Percentiles rank a stretch among this genome's conserved stretches.
Evolutionary conservation across 257 asterid genomes (phyloP).

Genomic region (Henckelia pumila): DNA sequence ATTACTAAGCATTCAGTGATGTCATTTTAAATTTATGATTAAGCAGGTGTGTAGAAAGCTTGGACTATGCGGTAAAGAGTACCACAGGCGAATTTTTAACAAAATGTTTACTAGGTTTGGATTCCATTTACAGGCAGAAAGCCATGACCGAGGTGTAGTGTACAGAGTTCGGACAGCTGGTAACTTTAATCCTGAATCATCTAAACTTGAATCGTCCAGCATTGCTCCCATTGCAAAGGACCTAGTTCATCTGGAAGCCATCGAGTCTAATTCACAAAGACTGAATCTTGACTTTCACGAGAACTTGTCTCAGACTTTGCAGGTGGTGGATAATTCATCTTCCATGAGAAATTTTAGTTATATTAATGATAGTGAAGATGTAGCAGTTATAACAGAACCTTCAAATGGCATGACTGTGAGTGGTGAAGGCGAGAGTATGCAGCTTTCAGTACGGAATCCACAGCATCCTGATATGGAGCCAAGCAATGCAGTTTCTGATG

Average conservation of each 20-base stretch:
- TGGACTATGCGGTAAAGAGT: slow-evolving; percentile 68
- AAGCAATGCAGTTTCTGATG: slow-evolving; percentile 32
- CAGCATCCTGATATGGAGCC: slow-evolving; percentile 37
- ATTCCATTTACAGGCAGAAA: slow-evolving; percentile 62
- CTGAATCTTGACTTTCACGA: slow-evolving; percentile 29
- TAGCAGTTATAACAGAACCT: slow-evolving; percentile 37
- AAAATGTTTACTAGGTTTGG: slow-evolving; percentile 61
- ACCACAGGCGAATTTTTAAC: slow-evolving; percentile 56
- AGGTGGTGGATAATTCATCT: slow-evolving; percentile 39
- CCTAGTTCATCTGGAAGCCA: slow-evolving; percentile 26
- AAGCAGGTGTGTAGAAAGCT: slow-evolving; percentile 75
- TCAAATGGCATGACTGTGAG: slow-evolving; percentile 35
- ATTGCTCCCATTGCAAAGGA: slow-evolving; percentile 31
- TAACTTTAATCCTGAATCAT: slow-evolving; percentile 48
- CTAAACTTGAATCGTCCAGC: slow-evolving; percentile 38
- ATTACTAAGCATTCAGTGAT: too few species aligned
- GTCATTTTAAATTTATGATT: slow-evolving; percentile 25
- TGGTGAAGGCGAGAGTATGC: slow-evolving; percentile 34
- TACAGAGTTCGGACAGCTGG: slow-evolving; percentile 82
- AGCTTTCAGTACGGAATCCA: slow-evolving; percentile 35
- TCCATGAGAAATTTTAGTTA: slow-evolving; percentile 33
- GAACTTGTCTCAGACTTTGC: slow-evolving; percentile 38
- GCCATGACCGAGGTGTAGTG: slow-evolving; percentile 49
- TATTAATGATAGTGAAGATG: slow-evolving; percentile 28
- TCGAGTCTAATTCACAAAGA: slow-evolving; percentile 36